A percentile compares a stretch with the other conserved stretches of the same genome.
Evolutionary conservation across 2,329 filamentous ascomycete species (phyloP).

Genomic region (Tolypocladium tropicale): DNA sequence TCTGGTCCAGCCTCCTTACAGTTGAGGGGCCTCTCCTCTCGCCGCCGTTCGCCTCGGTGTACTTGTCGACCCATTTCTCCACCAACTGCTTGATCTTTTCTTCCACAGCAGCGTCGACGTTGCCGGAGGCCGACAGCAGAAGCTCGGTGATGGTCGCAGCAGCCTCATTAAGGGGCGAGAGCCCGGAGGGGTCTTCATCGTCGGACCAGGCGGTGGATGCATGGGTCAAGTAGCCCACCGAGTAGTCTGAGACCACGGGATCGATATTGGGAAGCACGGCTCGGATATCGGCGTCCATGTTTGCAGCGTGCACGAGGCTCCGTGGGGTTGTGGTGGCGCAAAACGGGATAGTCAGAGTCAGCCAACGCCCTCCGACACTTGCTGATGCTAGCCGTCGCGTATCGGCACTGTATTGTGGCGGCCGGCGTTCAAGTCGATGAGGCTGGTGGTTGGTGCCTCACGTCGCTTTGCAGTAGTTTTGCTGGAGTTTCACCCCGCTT

Average conservation of each 20-base stretch:
- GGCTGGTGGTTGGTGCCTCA: not conserved
- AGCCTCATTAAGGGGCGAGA: constrained; percentile 74
- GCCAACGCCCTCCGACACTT: not conserved
- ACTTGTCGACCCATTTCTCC: constrained; percentile 76
- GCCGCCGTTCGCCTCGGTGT: constrained; percentile 63
- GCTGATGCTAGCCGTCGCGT: not conserved
- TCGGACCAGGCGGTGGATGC: constrained; percentile 80
- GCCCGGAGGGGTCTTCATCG: constrained; percentile 53
- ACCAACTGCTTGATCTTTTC: constrained; percentile 74
- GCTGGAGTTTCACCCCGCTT: not conserved
- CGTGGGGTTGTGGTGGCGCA: not conserved
- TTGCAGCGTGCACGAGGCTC: constrained; percentile 4
- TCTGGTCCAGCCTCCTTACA: constrained; percentile 81
- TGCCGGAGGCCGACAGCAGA: constrained; percentile 84
- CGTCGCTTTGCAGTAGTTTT: not conserved
- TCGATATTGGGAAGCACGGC: constrained; percentile 78
- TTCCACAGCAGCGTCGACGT: constrained; percentile 61
- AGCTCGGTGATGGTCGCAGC: constrained; percentile 78
- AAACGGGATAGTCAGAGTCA: not conserved
- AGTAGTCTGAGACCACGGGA: constrained; percentile 82
- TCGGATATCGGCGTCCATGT: constrained; percentile 83
- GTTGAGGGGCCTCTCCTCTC: constrained; percentile 64
- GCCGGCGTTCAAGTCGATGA: not conserved
- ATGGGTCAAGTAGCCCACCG: constrained; percentile 87
- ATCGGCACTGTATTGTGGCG: not conserved